Evolutionary conservation across 148 eudicot species (phyloP).

Genomic region (Cornus florida): DNA sequence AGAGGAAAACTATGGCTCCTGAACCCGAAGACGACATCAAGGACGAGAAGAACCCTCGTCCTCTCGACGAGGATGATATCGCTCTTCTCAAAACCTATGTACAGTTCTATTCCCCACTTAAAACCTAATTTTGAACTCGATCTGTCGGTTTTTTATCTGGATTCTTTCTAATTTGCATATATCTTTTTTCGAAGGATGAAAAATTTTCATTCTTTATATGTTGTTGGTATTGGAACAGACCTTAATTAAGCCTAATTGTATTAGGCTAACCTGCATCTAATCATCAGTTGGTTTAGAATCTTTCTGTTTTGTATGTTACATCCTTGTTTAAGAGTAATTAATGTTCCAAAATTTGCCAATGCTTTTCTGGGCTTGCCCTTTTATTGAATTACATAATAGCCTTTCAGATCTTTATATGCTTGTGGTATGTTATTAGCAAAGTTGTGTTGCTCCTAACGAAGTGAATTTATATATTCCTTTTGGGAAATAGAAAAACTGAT

Average conservation of each 20-base stretch:
- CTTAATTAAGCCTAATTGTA: no score
- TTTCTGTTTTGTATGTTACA: neutral
- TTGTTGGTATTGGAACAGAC: neutral
- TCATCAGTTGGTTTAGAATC: neutral
- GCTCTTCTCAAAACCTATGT: constrained; percentile 94
- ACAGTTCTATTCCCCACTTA: constrained; percentile 6
- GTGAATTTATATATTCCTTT: no score
- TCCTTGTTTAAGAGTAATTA: neutral
- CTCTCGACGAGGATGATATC: constrained; percentile 95
- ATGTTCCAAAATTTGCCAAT: neutral
- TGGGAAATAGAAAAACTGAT: no score
- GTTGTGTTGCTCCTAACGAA: no score
- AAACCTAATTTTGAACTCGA: neutral
- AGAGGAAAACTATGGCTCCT: constrained; percentile 37
- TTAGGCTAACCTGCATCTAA: neutral
- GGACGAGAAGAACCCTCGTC: constrained; percentile 86
- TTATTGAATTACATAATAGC: neutral
- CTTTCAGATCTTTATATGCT: neutral
- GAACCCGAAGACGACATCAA: constrained; percentile 81
- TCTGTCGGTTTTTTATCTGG: neutral
- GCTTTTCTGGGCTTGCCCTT: neutral
- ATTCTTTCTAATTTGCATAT: neutral
- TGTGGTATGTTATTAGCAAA: neutral
- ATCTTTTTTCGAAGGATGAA: neutral
- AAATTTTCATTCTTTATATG: neutral